Percentiles rank a stretch among this genome's conserved stretches.
Conservation (phyloP, 192 early-diverging fungal genomes). For the Fimicolochytrium jonesii region DNA sequence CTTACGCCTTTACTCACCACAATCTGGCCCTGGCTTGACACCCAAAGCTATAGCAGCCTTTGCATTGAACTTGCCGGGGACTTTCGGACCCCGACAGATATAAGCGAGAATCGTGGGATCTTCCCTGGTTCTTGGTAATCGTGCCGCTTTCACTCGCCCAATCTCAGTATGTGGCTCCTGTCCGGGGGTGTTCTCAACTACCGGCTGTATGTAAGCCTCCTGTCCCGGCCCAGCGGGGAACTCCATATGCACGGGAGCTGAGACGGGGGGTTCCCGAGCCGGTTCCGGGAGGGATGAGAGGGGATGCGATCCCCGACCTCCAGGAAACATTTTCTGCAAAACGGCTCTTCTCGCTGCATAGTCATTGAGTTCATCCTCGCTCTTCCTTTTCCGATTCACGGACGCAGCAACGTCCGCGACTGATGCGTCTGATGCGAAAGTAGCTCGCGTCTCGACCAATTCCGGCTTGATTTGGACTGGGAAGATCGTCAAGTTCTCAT, state of each 20-base stretch:
- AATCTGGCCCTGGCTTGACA: slow-evolving; percentile 57
- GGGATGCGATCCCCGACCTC: background rate
- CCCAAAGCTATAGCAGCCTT: slow-evolving; percentile 64
- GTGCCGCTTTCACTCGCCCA: slow-evolving; percentile 69
- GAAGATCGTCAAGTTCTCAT: slow-evolving; percentile 64
- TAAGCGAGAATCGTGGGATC: slow-evolving; percentile 56
- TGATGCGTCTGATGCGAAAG: background rate
- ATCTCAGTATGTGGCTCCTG: slow-evolving; percentile 15
- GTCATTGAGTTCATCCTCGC: background rate
- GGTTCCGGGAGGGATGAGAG: background rate
- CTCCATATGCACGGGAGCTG: background rate
- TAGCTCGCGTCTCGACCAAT: slow-evolving; percentile 8
- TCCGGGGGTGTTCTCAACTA: background rate
- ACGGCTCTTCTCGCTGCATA: slow-evolving; percentile 5
- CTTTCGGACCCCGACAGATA: slow-evolving; percentile 67
- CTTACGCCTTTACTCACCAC: slow-evolving; percentile 36
- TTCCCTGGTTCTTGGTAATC: slow-evolving; percentile 51
- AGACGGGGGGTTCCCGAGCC: background rate
- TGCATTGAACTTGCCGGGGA: slow-evolving; percentile 77
- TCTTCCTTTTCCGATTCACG: slow-evolving; percentile 12
- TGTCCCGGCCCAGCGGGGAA: background rate
- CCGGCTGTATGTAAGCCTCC: background rate
- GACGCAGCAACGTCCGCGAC: background rate
- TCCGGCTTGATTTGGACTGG: slow-evolving; percentile 62
- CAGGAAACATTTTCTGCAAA: slow-evolving; percentile 21